phyloP scores from a whole-genome alignment of 768 basidiomycete species.

The Fomitopsis pulvina region DNA sequence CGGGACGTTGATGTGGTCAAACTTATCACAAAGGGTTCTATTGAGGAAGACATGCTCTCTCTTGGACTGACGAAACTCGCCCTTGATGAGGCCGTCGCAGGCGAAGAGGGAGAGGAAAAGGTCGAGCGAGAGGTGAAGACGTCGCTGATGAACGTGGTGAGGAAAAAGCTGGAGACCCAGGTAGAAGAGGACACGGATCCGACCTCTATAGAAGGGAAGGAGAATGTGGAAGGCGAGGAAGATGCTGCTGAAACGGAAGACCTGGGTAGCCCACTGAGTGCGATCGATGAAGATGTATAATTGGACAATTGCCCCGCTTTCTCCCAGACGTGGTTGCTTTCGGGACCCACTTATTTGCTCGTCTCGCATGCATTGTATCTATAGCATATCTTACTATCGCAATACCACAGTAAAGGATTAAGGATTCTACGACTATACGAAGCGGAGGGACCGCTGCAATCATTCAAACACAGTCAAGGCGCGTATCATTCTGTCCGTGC shows the following conservation, averaged over 20 bases:
- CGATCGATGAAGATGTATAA: conserved; percentile 1
- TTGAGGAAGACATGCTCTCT: conserved; percentile 93
- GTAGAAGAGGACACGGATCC: conserved; percentile 26
- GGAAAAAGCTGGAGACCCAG: conserved; percentile 63
- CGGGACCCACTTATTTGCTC: background rate
- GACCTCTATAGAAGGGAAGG: background rate
- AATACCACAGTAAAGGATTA: background rate
- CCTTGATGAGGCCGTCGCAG: conserved; percentile 91
- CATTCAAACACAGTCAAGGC: conserved; percentile 42
- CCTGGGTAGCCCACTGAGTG: conserved; percentile 5
- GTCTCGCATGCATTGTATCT: conserved; percentile 4
- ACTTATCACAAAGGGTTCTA: conserved; percentile 84
- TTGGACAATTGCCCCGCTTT: background rate
- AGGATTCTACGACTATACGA: background rate
- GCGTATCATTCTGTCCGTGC: conserved; percentile 69
- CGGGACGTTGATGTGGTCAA: conserved; percentile 93
- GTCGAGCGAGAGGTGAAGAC: conserved; percentile 74
- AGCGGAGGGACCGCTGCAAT: background rate
- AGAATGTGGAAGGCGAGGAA: conserved; percentile 1
- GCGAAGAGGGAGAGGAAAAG: conserved; percentile 56
- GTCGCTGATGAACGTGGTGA: conserved; percentile 76
- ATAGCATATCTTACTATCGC: conserved; percentile 1
- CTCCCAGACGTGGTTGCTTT: background rate
- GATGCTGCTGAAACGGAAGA: conserved; percentile 1
- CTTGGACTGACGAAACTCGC: conserved; percentile 88